Conservation (phyloP, 345 rosid species). For the Iberis pinnata region DNA sequence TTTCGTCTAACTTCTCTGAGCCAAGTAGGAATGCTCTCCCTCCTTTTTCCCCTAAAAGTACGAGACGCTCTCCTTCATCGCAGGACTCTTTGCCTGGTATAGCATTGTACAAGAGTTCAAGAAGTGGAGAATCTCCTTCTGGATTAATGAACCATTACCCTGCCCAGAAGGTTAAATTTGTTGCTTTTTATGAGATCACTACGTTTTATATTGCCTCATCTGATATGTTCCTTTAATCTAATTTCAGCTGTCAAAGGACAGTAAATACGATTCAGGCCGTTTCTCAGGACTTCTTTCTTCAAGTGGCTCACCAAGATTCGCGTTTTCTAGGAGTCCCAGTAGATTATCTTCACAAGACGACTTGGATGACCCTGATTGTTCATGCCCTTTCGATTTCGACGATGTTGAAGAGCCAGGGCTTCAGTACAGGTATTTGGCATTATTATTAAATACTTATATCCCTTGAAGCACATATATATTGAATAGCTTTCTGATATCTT, state of each 20-base stretch:
- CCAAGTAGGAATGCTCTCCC: conserved; percentile 72
- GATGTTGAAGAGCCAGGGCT: conserved; percentile 62
- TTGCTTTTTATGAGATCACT: background rate
- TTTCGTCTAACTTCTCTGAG: conserved; percentile 72
- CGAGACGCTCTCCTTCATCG: conserved; percentile 61
- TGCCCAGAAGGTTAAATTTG: conserved; percentile 48
- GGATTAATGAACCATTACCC: conserved; percentile 48
- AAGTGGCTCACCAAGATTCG: conserved; percentile 71
- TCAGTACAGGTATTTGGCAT: conserved; percentile 42
- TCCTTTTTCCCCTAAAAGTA: conserved; percentile 72
- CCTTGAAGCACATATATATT: background rate
- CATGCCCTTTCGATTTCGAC: conserved; percentile 87
- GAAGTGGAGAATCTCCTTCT: conserved; percentile 58
- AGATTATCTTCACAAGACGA: conserved; percentile 80
- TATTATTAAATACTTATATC: background rate
- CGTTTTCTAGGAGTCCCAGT: conserved; percentile 81
- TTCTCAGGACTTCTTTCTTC: conserved; percentile 81
- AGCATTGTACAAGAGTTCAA: conserved; percentile 50
- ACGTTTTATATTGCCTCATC: conserved; percentile 4
- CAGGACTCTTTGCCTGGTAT: conserved; percentile 75
- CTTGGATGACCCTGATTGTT: conserved; percentile 66
- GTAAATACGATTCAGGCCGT: conserved; percentile 75
- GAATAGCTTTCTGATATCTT: background rate
- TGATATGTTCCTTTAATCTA: conserved; percentile 12
- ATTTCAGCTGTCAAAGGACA: conserved; percentile 51